phyloP scores from a whole-genome alignment of 2,329 filamentous ascomycete genomes.

The Aspergillus pseudotamarii region DNA sequence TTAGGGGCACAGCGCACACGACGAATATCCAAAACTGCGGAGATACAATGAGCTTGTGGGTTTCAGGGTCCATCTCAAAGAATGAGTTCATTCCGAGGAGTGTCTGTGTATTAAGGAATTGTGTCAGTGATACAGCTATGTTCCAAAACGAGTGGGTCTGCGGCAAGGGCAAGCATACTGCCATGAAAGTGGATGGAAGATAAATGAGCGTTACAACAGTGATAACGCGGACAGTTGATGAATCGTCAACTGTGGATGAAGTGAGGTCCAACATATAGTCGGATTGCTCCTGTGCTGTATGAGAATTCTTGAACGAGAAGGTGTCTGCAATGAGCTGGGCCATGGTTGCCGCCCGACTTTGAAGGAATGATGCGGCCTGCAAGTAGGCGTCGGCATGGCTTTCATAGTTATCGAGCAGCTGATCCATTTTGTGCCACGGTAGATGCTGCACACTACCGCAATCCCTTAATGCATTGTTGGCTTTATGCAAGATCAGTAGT shows the following conservation, averaged over 20 bases:
- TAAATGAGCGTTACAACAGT: constrained; percentile 35
- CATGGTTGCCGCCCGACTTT: constrained; percentile 21
- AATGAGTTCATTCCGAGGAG: constrained; percentile 48
- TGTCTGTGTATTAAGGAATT: constrained; percentile 25
- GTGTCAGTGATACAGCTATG: not conserved
- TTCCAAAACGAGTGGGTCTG: not conserved
- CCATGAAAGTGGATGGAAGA: constrained; percentile 42
- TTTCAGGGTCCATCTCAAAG: constrained; percentile 37
- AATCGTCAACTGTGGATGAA: constrained; percentile 31
- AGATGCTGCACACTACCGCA: constrained; percentile 4
- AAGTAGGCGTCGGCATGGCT: constrained; percentile 19
- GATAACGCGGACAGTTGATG: constrained; percentile 30
- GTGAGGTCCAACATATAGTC: constrained; percentile 30
- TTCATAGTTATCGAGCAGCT: constrained; percentile 23
- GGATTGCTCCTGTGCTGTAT: constrained; percentile 23
- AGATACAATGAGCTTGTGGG: constrained; percentile 32
- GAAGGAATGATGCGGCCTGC: constrained; percentile 22
- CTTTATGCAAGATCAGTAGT: constrained; percentile 15
- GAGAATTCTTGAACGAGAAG: constrained; percentile 24
- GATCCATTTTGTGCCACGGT: constrained; percentile 11
- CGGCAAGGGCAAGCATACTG: constrained; percentile 23
- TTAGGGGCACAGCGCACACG: constrained; percentile 33
- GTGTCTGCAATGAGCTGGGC: constrained; percentile 26
- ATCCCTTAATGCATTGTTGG: constrained; percentile 12
- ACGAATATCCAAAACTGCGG: constrained; percentile 46